Base-by-base conservation (phyloP, 2,329 filamentous ascomycete genomes). In the Colletotrichum melonis region DNA sequence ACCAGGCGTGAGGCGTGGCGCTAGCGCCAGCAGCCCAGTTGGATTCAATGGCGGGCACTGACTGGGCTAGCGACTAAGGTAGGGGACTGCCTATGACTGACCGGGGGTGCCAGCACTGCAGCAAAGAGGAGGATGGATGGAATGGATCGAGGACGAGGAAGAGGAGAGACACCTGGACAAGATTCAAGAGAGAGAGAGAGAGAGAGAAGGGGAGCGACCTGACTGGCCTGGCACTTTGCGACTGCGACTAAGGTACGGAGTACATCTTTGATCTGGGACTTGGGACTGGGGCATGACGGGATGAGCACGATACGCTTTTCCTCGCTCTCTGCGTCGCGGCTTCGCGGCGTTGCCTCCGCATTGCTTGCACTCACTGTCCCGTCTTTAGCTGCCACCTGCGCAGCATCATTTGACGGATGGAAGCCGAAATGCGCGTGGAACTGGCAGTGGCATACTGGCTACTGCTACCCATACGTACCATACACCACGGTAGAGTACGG, bases 1-100 rank as follows among this genome's bases (percentile, higher is more conserved):
- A 74, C 72, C 72, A 74, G 72, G 68, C 68, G 62, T 74, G 72
- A 74, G 63, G 72, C 57, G 72, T 74, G 72, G 68, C 72, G 59
- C 68, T 74, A 74, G 72, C 42, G 68, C 63, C 72, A 74, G 67
- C 54, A 73, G 72, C 63, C 62, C 63, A 72, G 68, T 55, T 67
- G 32, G 55, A 57, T 42, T 54, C 67, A 69, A 57, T 64, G 52
- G 67, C 35, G 35, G 66, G n/a, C 63, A 30, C 54, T 63, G 66
- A 63, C 58, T 35, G 49, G 67, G 16, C 63, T 65, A 56, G 52
- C 63, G 49, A 65, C 60, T 54, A 30, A 63, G 46, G 46, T 63
- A 63, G 28, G 46, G 60, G 28, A 54, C 60, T 63, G 42, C 46
- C 28, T 54, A 54, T 54, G 60, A 54, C 60, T 54, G 58, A 35